These are phyloP conservation scores for Monosporascus sp. DNA, from an alignment of 2,329 filamentous ascomycete genomes.

Conservation along the genomic window DNA sequence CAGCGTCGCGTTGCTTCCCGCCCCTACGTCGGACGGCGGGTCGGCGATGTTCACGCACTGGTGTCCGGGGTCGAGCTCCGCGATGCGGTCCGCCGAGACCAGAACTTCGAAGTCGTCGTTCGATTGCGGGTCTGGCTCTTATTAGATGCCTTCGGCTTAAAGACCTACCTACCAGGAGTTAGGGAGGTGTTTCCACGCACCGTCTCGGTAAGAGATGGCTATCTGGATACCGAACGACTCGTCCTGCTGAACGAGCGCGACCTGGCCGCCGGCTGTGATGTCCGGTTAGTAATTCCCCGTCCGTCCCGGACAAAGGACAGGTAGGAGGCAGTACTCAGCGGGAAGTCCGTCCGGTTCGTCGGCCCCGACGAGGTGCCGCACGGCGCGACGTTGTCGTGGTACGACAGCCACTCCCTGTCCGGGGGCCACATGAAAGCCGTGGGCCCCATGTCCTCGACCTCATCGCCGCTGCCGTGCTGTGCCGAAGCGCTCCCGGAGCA, in stretches of 20 bases:
- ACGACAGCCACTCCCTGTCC: constrained; percentile 51
- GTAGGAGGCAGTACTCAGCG: constrained; percentile 38
- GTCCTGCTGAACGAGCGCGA: constrained; percentile 53
- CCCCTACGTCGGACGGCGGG: constrained; percentile 27
- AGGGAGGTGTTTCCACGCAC: constrained; percentile 28
- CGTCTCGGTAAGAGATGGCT: constrained; percentile 46
- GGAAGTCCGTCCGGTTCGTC: constrained; percentile 50
- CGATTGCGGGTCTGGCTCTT: constrained; percentile 30
- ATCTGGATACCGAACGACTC: constrained; percentile 52
- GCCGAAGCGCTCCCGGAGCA: neutral
- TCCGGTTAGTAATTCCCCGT: neutral
- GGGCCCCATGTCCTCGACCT: constrained; percentile 41
- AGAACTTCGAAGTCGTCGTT: constrained; percentile 37
- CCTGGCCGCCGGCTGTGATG: constrained; percentile 43
- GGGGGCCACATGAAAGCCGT: constrained; percentile 53
- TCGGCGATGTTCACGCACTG: constrained; percentile 38
- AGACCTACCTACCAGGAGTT: no score
- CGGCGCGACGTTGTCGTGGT: constrained; percentile 50
- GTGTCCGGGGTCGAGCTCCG: constrained; percentile 39
- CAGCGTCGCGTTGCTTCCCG: constrained; percentile 43
- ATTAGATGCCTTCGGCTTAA: neutral
- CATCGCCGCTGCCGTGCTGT: constrained; percentile 22
- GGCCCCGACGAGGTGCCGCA: constrained; percentile 48
- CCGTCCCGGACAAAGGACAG: neutral
- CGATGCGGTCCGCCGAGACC: constrained; percentile 29